Conservation (phyloP, 179 eudicot genomes). For the Actinidia polygama region DNA sequence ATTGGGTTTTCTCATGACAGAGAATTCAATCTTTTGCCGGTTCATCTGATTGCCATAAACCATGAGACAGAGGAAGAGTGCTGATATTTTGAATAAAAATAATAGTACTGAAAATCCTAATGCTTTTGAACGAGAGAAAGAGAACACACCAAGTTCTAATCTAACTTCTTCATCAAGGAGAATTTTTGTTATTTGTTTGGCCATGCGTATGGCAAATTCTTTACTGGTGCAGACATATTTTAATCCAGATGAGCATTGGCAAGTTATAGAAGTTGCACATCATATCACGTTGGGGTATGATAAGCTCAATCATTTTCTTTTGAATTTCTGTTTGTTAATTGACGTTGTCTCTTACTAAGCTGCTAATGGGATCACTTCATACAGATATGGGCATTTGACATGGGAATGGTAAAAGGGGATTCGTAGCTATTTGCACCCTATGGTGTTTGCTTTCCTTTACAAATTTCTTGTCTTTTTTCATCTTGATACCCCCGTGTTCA, state of each 20-base stretch:
- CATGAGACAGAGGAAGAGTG: slow-evolving; percentile 66
- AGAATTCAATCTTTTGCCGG: neutral
- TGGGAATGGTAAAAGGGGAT: slow-evolving; percentile 97
- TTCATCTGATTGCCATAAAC: slow-evolving; percentile 17
- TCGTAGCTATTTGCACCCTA: slow-evolving; percentile 89
- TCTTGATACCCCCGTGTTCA: slow-evolving; percentile 82
- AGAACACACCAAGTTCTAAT: slow-evolving; percentile 25
- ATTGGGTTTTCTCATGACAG: neutral
- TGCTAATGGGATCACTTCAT: slow-evolving; percentile 24
- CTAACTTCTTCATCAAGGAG: slow-evolving; percentile 38
- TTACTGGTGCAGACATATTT: slow-evolving; percentile 89
- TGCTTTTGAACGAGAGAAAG: slow-evolving; percentile 30
- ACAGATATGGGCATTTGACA: slow-evolving; percentile 90
- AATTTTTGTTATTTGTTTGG: slow-evolving; percentile 60
- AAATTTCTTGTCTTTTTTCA: slow-evolving; percentile 67
- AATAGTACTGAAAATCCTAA: slow-evolving; percentile 24
- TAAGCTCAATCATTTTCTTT: neutral
- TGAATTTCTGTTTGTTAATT: neutral
- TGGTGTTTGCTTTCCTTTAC: slow-evolving; percentile 81
- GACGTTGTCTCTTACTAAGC: neutral
- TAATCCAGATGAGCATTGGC: slow-evolving; percentile 99
- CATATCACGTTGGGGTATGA: slow-evolving; percentile 76
- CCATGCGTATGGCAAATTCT: slow-evolving; percentile 63
- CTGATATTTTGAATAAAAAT: slow-evolving; percentile 25
- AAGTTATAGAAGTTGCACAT: slow-evolving; percentile 94